These are phyloP conservation scores for Rhizopogon vinicolor DNA, from an alignment of 768 basidiomycete species.

Conservation along the genomic window DNA sequence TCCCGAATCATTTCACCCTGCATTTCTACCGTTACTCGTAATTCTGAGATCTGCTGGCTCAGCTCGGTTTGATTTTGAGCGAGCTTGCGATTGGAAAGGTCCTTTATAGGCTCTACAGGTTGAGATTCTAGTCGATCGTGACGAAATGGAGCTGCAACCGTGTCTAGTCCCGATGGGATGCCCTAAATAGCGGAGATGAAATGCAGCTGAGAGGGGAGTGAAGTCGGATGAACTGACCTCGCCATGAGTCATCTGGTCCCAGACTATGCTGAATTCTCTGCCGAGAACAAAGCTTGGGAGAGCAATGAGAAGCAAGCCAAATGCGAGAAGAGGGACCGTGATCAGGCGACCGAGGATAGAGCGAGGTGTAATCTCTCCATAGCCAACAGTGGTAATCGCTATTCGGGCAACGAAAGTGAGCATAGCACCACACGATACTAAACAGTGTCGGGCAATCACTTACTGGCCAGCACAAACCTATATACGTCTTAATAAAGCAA, in stretches of 20 bases:
- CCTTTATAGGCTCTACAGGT: constrained; percentile 19
- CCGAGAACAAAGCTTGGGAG: constrained; percentile 91
- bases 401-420: background rate
- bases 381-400: constrained; percentile 89
- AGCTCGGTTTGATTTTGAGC: constrained; percentile 66
- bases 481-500: background rate
- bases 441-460: constrained; percentile 25
- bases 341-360: constrained; percentile 84
- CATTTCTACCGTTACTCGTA: constrained; percentile 49
- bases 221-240: constrained; percentile 27
- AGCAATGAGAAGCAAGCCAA: constrained; percentile 85
- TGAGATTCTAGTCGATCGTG: constrained; percentile 11
- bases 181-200: constrained; percentile 2
- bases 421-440: background rate
- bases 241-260: constrained; percentile 70
- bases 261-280: constrained; percentile 85
- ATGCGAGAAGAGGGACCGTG: constrained; percentile 82
- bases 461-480: constrained; percentile 76
- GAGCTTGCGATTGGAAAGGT: constrained; percentile 55
- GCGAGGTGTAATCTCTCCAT: constrained; percentile 87
- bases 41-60: constrained; percentile 57
- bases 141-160: constrained; percentile 11
- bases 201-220: background rate
- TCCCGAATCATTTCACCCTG: constrained; percentile 49
- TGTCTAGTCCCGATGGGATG: constrained; percentile 12